Evolutionary conservation across 257 asterid species (phyloP).

Genomic region (Forsythia suspensa): DNA sequence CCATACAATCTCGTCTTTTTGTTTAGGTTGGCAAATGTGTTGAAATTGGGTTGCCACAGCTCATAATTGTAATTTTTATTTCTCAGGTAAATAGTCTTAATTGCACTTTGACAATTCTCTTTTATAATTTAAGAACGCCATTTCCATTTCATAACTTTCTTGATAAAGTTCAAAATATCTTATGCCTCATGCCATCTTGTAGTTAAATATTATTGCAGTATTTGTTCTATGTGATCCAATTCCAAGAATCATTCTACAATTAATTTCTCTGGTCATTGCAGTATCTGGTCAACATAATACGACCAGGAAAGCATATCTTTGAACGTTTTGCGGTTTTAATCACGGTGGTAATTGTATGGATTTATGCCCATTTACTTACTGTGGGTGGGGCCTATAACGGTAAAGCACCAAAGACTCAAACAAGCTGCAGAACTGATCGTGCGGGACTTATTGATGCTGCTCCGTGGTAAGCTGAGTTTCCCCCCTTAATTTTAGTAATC

Average conservation of each 20-base stretch:
- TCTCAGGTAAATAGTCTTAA: conserved; percentile 56
- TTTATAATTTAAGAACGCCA: not conserved
- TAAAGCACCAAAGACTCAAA: conserved; percentile 48
- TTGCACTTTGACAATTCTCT: not conserved
- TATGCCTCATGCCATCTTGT: not conserved
- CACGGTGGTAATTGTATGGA: conserved; percentile 69
- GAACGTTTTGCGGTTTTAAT: conserved; percentile 73
- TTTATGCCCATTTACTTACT: conserved; percentile 68
- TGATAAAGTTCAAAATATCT: not conserved
- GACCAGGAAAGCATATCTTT: conserved; percentile 51
- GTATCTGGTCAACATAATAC: conserved; percentile 67
- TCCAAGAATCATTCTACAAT: not conserved
- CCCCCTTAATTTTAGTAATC: not conserved
- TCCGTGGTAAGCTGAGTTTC: conserved; percentile 46
- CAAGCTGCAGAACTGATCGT: conserved; percentile 76
- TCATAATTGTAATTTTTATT: conserved; percentile 61
- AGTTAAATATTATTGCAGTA: not conserved
- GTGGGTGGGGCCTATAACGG: conserved; percentile 70
- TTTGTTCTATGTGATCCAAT: not conserved
- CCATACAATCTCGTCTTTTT: conserved; percentile 3
- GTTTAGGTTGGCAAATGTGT: conserved; percentile 81
- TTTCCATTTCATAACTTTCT: not conserved
- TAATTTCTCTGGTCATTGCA: conserved; percentile 34
- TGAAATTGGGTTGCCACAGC: conserved; percentile 90
- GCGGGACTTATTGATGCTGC: conserved; percentile 74